phyloP scores from a whole-genome alignment of 2,329 filamentous ascomycete genomes.

The Alternaria atra region DNA sequence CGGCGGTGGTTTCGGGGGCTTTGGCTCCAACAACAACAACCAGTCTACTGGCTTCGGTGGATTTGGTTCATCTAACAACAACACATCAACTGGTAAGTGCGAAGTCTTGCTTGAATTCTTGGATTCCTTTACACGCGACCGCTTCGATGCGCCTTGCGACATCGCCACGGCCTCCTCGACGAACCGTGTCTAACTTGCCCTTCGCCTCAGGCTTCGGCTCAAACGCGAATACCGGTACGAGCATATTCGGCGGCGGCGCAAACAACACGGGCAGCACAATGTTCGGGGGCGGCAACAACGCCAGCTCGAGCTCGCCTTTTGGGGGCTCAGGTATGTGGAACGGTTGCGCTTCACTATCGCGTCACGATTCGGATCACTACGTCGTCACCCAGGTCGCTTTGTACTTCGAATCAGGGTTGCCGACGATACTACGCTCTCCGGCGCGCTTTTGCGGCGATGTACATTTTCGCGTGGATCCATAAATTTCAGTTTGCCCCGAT shows the following conservation, averaged over 20 bases:
- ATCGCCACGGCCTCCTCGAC: conserved; percentile 38
- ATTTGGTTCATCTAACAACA: conserved; percentile 53
- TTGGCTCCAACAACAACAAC: conserved; percentile 53
- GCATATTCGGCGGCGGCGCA: conserved; percentile 44
- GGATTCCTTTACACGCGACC: conserved; percentile 29
- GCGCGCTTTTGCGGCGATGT: neutral
- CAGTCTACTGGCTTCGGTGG: conserved; percentile 49
- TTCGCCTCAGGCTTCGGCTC: conserved; percentile 54
- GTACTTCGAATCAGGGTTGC: neutral
- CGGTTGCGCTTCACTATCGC: conserved; percentile 46
- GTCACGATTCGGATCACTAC: conserved; percentile 25
- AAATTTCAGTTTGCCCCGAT: conserved; percentile 1
- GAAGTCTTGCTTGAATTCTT: conserved; percentile 26
- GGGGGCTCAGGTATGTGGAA: conserved; percentile 51
- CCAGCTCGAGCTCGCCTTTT: conserved; percentile 43
- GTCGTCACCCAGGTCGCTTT: neutral
- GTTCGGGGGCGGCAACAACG: conserved; percentile 42
- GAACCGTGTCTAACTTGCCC: conserved; percentile 51
- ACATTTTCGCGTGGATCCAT: conserved; percentile 2
- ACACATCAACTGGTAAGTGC: conserved; percentile 62
- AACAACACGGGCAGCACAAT: conserved; percentile 42
- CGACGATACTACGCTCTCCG: neutral
- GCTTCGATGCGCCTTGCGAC: conserved; percentile 43
- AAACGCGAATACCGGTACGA: conserved; percentile 42
- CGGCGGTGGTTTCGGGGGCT: conserved; percentile 58